A percentile compares a stretch with the other conserved stretches of the same genome.
Evolutionary conservation across 208 protist species (phyloP).

Genomic region (Trypanosoma conorhini): DNA sequence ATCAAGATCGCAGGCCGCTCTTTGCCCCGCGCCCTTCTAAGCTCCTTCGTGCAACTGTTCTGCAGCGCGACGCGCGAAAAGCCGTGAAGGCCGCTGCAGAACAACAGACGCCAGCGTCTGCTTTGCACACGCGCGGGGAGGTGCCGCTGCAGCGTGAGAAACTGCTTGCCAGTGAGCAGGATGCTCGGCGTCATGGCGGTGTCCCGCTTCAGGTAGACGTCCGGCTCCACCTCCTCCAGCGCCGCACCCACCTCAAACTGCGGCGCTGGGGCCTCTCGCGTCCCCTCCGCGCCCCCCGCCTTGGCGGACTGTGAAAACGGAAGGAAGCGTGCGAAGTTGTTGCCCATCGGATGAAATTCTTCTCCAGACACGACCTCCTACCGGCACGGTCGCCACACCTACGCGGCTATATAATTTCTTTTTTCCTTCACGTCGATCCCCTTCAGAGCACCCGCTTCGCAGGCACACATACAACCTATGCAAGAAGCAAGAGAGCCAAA

Average conservation of each 20-base stretch:
- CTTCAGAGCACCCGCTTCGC: not conserved
- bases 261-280: not conserved
- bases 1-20: constrained; percentile 18
- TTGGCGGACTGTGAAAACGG: constrained; percentile 6
- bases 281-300: not conserved
- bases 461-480: not conserved
- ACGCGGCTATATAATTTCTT: not conserved
- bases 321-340: not conserved
- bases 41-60: constrained; percentile 1
- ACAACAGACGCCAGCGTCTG: constrained; percentile 18
- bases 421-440: not conserved
- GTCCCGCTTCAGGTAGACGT: constrained; percentile 9
- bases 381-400: not conserved
- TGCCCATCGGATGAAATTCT: not conserved
- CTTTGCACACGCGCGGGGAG: constrained; percentile 20
- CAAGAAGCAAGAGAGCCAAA: not conserved
- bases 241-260: constrained; percentile 13
- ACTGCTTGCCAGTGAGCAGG: constrained; percentile 2
- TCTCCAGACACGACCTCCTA: not conserved
- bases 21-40: constrained; percentile 2
- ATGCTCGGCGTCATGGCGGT: not conserved
- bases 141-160: constrained; percentile 10
- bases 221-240: constrained; percentile 11
- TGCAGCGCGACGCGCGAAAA: constrained; percentile 19
- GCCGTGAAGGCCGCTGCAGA: constrained; percentile 12